phyloP scores from a whole-genome alignment of 2,329 filamentous ascomycete genomes.

The Claviceps capensis region DNA sequence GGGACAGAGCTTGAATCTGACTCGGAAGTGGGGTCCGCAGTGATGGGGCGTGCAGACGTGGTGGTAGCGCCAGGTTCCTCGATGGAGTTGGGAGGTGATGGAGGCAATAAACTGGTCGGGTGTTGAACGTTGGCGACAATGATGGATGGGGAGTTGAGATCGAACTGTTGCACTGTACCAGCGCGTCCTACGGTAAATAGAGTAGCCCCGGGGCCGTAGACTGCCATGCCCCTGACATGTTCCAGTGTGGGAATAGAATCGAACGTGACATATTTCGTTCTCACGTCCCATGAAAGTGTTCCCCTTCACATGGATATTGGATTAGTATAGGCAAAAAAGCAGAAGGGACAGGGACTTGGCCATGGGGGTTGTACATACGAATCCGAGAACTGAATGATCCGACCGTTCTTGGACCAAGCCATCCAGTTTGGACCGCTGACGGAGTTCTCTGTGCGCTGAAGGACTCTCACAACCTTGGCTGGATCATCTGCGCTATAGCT shows the following conservation, averaged over 20 bases:
- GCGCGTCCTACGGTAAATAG: slow-evolving; percentile 84
- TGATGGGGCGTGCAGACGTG: slow-evolving; percentile 30
- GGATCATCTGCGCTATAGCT: slow-evolving; percentile 54
- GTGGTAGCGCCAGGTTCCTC: slow-evolving; percentile 54
- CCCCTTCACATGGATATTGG: slow-evolving; percentile 39
- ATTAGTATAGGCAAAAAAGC: background rate
- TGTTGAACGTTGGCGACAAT: slow-evolving; percentile 85
- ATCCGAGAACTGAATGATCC: slow-evolving; percentile 84
- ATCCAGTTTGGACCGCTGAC: slow-evolving; percentile 81
- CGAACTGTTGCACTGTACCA: slow-evolving; percentile 87
- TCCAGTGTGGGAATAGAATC: slow-evolving; percentile 78
- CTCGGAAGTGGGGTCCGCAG: slow-evolving; percentile 36
- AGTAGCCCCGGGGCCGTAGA: slow-evolving; percentile 80
- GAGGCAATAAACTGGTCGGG: slow-evolving; percentile 61
- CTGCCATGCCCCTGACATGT: slow-evolving; percentile 66
- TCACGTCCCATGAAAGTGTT: slow-evolving; percentile 90
- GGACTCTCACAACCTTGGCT: slow-evolving; percentile 76
- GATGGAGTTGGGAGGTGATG: slow-evolving; percentile 69
- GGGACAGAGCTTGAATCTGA: slow-evolving; percentile 41
- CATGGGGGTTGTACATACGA: slow-evolving; percentile 45
- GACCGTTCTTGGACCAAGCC: slow-evolving; percentile 95
- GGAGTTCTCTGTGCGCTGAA: slow-evolving; percentile 66
- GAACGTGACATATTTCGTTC: slow-evolving; percentile 91
- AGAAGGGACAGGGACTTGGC: too few relatives aligned
- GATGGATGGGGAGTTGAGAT: slow-evolving; percentile 67